Evolutionary conservation across 73 alveolate species (phyloP).

Genomic region (Paramecium primaurelia): DNA sequence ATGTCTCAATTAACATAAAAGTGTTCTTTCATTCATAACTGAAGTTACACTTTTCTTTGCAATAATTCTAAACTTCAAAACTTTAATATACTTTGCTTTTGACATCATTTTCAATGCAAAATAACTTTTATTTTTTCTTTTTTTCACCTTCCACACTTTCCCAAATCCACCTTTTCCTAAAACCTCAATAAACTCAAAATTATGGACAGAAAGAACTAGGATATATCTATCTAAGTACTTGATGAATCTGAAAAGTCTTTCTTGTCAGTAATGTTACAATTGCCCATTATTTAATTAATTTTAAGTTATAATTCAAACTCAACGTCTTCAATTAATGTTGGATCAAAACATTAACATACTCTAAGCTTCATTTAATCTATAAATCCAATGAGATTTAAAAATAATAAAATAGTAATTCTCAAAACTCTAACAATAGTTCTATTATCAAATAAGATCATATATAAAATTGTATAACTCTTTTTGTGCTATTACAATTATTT

Average conservation of each 20-base stretch:
- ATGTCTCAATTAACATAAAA: conserved; percentile 18
- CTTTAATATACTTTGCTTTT: conserved; percentile 45
- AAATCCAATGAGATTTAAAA: background rate
- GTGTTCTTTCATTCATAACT: conserved; percentile 43
- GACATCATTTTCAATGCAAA: conserved; percentile 89
- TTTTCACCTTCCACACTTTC: conserved; percentile 85
- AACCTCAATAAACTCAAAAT: conserved; percentile 36
- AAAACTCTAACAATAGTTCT: background rate
- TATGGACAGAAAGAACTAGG: background rate
- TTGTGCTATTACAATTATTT: background rate
- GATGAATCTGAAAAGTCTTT: background rate
- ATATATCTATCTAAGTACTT: background rate
- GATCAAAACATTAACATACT: background rate
- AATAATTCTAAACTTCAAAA: background rate
- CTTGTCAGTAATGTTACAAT: conserved; percentile 38
- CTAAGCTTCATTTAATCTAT: background rate
- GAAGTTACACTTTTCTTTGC: conserved; percentile 26
- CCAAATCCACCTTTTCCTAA: conserved; percentile 65
- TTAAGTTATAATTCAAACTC: background rate
- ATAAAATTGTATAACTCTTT: too few species aligned
- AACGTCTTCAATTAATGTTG: background rate
- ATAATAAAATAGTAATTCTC: background rate
- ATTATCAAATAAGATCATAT: too few species aligned
- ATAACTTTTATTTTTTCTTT: conserved; percentile 66
- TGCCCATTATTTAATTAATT: conserved; percentile 21